These are phyloP conservation scores for Hanseniaspora mollemarum DNA, from an alignment of 805 yeast genomes.

Conservation along the genomic window DNA sequence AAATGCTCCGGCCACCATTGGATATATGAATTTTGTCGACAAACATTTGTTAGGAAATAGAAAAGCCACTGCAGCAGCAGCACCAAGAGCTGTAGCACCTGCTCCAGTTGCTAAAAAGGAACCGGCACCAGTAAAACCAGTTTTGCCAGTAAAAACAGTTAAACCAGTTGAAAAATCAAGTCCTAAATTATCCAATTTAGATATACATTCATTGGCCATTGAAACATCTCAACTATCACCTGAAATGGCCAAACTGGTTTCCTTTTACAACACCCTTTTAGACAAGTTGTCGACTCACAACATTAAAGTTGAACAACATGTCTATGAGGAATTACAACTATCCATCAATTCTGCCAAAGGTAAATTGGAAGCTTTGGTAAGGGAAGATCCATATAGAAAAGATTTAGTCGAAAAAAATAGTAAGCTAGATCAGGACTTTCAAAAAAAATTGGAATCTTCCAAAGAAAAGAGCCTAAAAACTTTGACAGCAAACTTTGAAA, in stretches of 20 bases:
- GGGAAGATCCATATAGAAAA: constrained; percentile 2
- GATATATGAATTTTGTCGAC: constrained; percentile 2
- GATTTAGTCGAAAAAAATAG: constrained; percentile 11
- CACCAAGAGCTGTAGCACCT: neutral
- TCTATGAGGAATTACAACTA: constrained; percentile 4
- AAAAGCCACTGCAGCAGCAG: neutral
- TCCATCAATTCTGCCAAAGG: constrained; percentile 4
- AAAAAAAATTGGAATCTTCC: constrained; percentile 27
- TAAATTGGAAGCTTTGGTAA: constrained; percentile 1
- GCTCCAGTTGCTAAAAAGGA: neutral
- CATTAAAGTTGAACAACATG: constrained; percentile 10
- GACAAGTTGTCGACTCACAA: constrained; percentile 10
- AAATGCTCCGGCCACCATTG: constrained; percentile 1
- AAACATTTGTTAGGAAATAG: neutral
- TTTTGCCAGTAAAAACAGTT: neutral
- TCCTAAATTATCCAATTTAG: neutral
- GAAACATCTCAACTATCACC: neutral
- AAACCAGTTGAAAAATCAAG: neutral
- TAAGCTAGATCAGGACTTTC: constrained; percentile 23
- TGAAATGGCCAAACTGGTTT: constrained; percentile 5
- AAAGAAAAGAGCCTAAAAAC: constrained; percentile 48
- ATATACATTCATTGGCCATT: constrained; percentile 4
- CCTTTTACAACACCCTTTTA: constrained; percentile 8
- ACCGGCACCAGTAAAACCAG: neutral
- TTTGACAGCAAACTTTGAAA: constrained; percentile 49